Evolutionary conservation across 768 basidiomycete species (phyloP), one percentile per base, ranked within the genome.

Genomic region (Pisolithus microcarpus): DNA sequence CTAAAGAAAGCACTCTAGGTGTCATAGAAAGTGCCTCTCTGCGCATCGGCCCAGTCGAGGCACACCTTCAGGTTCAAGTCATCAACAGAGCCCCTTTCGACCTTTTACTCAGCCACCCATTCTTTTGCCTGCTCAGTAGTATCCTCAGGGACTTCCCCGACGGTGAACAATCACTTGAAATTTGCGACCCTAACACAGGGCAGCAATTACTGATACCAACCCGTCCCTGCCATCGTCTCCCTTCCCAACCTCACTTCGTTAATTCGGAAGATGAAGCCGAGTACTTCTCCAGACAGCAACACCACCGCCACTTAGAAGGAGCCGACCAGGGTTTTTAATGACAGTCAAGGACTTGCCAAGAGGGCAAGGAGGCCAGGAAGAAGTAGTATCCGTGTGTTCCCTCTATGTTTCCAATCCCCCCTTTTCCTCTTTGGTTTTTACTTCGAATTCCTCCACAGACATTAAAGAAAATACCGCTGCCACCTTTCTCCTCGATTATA

Each of bases 171-270:
- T 43, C 40, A 1, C 11, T 43, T 2, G 6, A n/a, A 13, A n/a
- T 43, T 2, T 6, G 6, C 2, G 19, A 43, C 40, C 40, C 40
- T 1, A 43, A 43, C 19, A 7, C 21, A 0, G 40, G 40, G 7
- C 5, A 5, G 7, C 40, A 24, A 21, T 5, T 43, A 5, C 5
- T 43, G 21, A 19, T 43, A 2, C 40, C 21, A 1, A 43, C 40
- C 1, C 7, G 5, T 2, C n/a, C 18, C 5, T 2, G 9, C 2
- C 7, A 21, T 2, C 6, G 5, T 2, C 21, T n/a, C 1, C 40
- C 4, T 10, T 10, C 21, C n/a, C 19, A 10, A 13, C 40, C 40
- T 9, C 40, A 13, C 4, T 43, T 43, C 5, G 5, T 43, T 8
- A 18, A 23, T 2, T 2, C n/a, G 0, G 19, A 43, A 13, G 40